Percentiles rank a stretch among this genome's conserved stretches.
Conservation (phyloP, 805 yeast species). For the Wickerhamomyces rabaulensis region DNA sequence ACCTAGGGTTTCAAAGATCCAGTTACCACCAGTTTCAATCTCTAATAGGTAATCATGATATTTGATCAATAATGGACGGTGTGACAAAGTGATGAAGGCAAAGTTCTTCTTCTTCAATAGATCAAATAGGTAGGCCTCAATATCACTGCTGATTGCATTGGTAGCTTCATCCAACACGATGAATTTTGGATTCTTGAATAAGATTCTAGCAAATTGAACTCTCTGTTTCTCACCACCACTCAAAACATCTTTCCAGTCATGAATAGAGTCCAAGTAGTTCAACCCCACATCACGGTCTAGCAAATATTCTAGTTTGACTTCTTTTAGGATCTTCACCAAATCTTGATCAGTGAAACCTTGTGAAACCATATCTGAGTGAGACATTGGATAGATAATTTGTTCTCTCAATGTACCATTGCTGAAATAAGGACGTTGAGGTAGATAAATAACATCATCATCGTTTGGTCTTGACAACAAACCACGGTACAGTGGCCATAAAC, state of each 20-base stretch:
- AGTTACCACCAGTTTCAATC: slow-evolving; percentile 51
- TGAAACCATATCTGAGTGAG: slow-evolving; percentile 70
- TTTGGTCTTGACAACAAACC: slow-evolving; percentile 81
- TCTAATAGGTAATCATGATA: slow-evolving; percentile 77
- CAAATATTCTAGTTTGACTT: slow-evolving; percentile 78
- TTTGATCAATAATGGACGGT: slow-evolving; percentile 76
- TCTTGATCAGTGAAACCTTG: slow-evolving; percentile 67
- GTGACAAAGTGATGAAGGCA: slow-evolving; percentile 77
- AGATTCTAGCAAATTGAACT: slow-evolving; percentile 78
- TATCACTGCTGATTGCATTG: slow-evolving; percentile 84
- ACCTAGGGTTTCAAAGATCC: slow-evolving; percentile 62
- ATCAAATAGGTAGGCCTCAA: slow-evolving; percentile 83
- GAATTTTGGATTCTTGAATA: slow-evolving; percentile 75
- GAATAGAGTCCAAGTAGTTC: slow-evolving; percentile 36
- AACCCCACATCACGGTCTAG: slow-evolving; percentile 57
- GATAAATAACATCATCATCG: slow-evolving; percentile 61
- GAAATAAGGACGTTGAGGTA: slow-evolving; percentile 87
- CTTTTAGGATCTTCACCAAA: slow-evolving; percentile 58
- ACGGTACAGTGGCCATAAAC: slow-evolving; percentile 84
- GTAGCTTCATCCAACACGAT: slow-evolving; percentile 92
- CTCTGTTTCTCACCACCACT: slow-evolving; percentile 97
- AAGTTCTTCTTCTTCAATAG: slow-evolving; percentile 62
- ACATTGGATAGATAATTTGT: slow-evolving; percentile 83
- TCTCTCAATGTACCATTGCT: slow-evolving; percentile 81
- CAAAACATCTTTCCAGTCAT: slow-evolving; percentile 86